Evolutionary conservation across 345 rosid species (phyloP).

Genomic region (Citrus trifoliata): DNA sequence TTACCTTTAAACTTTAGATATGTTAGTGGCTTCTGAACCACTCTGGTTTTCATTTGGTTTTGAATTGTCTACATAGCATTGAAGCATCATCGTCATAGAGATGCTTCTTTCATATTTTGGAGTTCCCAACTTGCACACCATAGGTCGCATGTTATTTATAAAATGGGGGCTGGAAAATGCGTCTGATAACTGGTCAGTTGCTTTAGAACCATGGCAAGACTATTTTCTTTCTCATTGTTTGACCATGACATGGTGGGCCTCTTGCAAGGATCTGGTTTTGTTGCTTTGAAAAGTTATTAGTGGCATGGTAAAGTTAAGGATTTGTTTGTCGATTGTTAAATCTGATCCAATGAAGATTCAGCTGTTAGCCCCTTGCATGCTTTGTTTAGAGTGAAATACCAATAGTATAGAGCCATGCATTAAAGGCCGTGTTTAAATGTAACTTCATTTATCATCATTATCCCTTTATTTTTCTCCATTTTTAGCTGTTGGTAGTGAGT

Average conservation of each 20-base stretch:
- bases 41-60: constrained; percentile 25
- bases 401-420: not conserved
- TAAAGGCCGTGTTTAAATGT: not conserved
- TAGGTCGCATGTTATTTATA: constrained; percentile 5
- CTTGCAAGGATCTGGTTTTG: not conserved
- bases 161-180: constrained; percentile 13
- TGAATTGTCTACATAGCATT: constrained; percentile 6
- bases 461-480: not conserved
- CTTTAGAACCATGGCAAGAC: not conserved
- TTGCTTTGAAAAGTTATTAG: not conserved
- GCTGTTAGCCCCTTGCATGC: not conserved
- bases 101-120: constrained; percentile 17
- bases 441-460: not conserved
- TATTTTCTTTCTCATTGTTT: constrained; percentile 5
- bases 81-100: constrained; percentile 5
- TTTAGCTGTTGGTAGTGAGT: not conserved
- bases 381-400: not conserved
- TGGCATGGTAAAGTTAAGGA: not conserved
- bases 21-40: constrained; percentile 14
- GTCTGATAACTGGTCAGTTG: constrained; percentile 13
- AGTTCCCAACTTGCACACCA: constrained; percentile 2
- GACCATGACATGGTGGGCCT: constrained; percentile 6
- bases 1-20: constrained; percentile 29
- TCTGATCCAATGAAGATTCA: not conserved
- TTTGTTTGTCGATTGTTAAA: not conserved